phyloP scores from a whole-genome alignment of 2,329 filamentous ascomycete species.

The Hymenoscyphus scutula region DNA sequence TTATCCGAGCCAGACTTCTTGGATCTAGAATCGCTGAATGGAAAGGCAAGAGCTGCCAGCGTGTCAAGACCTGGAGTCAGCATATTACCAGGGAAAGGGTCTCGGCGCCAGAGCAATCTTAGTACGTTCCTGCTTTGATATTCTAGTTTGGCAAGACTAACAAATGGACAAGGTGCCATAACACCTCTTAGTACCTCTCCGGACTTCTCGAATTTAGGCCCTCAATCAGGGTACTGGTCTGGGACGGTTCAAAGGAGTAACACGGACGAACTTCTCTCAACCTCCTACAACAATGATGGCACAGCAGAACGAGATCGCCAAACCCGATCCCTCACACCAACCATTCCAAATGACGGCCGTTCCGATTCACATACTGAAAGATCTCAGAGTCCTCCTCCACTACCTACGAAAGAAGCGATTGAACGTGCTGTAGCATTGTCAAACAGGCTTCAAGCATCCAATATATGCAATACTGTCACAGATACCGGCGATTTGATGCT shows the following conservation, averaged over 20 bases:
- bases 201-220: conserved; percentile 46
- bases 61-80: conserved; percentile 45
- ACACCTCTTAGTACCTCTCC: conserved; percentile 56
- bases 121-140: conserved; percentile 26
- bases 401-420: conserved; percentile 72
- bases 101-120: conserved; percentile 34
- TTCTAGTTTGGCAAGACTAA: conserved; percentile 19
- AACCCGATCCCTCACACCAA: conserved; percentile 41
- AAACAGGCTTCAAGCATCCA: conserved; percentile 81
- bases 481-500: conserved; percentile 93
- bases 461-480: conserved; percentile 91
- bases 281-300: conserved; percentile 35
- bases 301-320: conserved; percentile 38
- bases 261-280: conserved; percentile 54
- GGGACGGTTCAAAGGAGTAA: conserved; percentile 43
- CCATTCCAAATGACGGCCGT: conserved; percentile 30
- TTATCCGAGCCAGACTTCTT: conserved; percentile 70
- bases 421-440: conserved; percentile 81
- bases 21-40: conserved; percentile 49
- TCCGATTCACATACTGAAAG: conserved; percentile 46
- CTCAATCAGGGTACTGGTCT: conserved; percentile 52
- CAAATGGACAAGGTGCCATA: conserved; percentile 33
- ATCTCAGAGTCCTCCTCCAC: conserved; percentile 73
- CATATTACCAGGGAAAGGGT: conserved; percentile 40
- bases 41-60: conserved; percentile 43